Conservation (phyloP, 208 protist genomes). For the Leishmania braziliensis region DNA sequence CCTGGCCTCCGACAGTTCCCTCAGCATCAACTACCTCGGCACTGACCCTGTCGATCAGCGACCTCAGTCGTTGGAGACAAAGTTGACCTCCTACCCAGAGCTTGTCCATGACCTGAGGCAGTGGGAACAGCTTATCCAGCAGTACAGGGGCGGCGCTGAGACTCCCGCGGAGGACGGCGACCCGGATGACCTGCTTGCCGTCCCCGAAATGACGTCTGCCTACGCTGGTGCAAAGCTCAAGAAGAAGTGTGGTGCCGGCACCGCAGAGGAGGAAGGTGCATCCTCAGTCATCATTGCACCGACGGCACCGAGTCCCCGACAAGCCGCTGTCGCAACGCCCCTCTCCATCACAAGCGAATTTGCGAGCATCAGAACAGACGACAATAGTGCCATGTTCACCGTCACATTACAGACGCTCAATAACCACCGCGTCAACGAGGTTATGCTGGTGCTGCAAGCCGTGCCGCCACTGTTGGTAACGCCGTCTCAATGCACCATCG, state of each 20-base stretch:
- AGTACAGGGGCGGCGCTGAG: slow-evolving; percentile 11
- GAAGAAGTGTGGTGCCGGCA: neutral
- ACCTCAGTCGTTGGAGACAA: slow-evolving; percentile 72
- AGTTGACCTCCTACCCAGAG: slow-evolving; percentile 77
- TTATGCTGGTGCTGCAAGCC: slow-evolving; percentile 52
- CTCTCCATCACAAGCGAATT: slow-evolving; percentile 20
- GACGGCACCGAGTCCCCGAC: neutral
- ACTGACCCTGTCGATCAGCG: slow-evolving; percentile 87
- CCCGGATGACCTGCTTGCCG: slow-evolving; percentile 7
- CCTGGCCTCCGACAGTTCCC: slow-evolving; percentile 58
- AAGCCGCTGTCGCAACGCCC: neutral
- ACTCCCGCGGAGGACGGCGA: neutral
- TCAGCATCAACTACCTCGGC: slow-evolving; percentile 92
- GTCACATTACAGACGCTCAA: slow-evolving; percentile 25
- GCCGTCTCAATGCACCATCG: slow-evolving; percentile 29
- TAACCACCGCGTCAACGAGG: slow-evolving; percentile 10
- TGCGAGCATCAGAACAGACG: neutral
- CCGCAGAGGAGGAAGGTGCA: neutral
- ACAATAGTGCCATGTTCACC: slow-evolving; percentile 19
- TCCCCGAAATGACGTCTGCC: neutral
- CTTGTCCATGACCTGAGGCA: slow-evolving; percentile 84
- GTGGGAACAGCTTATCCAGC: slow-evolving; percentile 71
- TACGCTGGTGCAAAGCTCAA: neutral
- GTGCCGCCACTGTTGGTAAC: slow-evolving; percentile 51
- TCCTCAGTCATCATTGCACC: neutral